Percentiles rank a stretch among this genome's conserved stretches.
These are phyloP conservation scores for Terana coerulea DNA, from an alignment of 768 basidiomycete species.

Conservation along the genomic window DNA sequence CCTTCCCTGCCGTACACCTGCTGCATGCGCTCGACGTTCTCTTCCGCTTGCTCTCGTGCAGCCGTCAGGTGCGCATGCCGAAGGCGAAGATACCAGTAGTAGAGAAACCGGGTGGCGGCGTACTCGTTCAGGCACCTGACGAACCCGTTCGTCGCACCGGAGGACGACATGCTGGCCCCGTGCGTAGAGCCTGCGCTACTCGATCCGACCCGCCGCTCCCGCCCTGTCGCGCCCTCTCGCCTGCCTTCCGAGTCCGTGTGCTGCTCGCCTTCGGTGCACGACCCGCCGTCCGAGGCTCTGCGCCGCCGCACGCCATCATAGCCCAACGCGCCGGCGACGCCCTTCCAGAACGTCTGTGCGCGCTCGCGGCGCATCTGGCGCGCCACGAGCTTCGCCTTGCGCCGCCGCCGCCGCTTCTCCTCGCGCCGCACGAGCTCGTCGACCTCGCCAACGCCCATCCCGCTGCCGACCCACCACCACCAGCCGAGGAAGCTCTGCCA, in stretches of 20 bases:
- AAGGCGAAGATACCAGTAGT: constrained; percentile 55
- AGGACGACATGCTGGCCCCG: background rate
- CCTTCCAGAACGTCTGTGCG: constrained; percentile 55
- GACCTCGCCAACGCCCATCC: constrained; percentile 73
- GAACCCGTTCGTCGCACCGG: background rate
- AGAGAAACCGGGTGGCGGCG: constrained; percentile 28
- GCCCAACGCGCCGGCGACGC: constrained; percentile 50
- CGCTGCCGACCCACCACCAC: constrained; percentile 99
- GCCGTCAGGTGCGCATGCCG: constrained; percentile 71
- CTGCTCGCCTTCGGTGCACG: background rate
- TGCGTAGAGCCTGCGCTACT: background rate
- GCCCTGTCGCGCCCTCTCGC: background rate
- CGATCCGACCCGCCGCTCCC: background rate
- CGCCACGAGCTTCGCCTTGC: constrained; percentile 42
- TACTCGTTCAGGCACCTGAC: background rate
- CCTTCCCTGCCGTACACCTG: constrained; percentile 47
- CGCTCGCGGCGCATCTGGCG: constrained; percentile 47
- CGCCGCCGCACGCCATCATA: constrained; percentile 1
- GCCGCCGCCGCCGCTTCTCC: constrained; percentile 51
- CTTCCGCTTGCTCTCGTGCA: constrained; percentile 64
- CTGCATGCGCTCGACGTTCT: constrained; percentile 63
- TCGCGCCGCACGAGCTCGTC: constrained; percentile 53
- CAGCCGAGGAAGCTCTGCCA: constrained; percentile 98
- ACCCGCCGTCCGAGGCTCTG: background rate
- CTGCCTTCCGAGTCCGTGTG: background rate